phyloP scores from a whole-genome alignment of 1,284 basidiomycete species.

The Sporisorium scitamineum region DNA sequence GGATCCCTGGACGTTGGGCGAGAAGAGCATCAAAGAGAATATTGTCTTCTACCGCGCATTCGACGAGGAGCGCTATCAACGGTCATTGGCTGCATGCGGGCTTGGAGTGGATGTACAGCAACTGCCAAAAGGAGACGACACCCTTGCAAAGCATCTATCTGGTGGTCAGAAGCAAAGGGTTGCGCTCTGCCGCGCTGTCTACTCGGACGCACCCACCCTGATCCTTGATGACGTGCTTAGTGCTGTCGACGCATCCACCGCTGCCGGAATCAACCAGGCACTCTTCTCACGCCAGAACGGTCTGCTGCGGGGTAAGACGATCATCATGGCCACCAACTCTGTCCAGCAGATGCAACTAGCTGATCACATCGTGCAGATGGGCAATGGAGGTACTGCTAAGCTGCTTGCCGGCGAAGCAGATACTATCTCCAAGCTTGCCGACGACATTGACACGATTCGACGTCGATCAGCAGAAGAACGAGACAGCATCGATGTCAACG shows the following conservation, averaged over 20 bases:
- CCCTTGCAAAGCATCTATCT: conserved; percentile 42
- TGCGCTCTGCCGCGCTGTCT: conserved; percentile 51
- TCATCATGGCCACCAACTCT: conserved; percentile 44
- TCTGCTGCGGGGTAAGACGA: conserved; percentile 36
- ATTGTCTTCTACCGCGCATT: conserved; percentile 36
- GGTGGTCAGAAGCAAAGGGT: conserved; percentile 56
- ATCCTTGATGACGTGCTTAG: conserved; percentile 50
- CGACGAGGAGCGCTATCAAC: conserved; percentile 41
- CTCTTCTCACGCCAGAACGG: conserved; percentile 23
- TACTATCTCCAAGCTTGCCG: conserved; percentile 4
- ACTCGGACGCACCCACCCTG: conserved; percentile 25
- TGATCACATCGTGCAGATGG: conserved; percentile 18
- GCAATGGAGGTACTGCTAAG: background rate
- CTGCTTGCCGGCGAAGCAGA: background rate
- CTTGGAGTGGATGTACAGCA: conserved; percentile 32
- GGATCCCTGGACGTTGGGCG: conserved; percentile 39
- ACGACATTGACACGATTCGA: conserved; percentile 15
- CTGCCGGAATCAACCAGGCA: conserved; percentile 12
- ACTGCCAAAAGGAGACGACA: conserved; percentile 26
- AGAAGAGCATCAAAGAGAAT: conserved; percentile 43
- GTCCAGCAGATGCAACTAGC: conserved; percentile 16
- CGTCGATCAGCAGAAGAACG: conserved; percentile 4
- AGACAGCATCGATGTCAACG: background rate
- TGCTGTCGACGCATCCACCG: conserved; percentile 53
- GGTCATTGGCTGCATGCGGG: conserved; percentile 33